A percentile compares a stretch with the other conserved stretches of the same genome.
Conservation (phyloP, 78 protist genomes). For the Polysphondylium violaceum region DNA sequence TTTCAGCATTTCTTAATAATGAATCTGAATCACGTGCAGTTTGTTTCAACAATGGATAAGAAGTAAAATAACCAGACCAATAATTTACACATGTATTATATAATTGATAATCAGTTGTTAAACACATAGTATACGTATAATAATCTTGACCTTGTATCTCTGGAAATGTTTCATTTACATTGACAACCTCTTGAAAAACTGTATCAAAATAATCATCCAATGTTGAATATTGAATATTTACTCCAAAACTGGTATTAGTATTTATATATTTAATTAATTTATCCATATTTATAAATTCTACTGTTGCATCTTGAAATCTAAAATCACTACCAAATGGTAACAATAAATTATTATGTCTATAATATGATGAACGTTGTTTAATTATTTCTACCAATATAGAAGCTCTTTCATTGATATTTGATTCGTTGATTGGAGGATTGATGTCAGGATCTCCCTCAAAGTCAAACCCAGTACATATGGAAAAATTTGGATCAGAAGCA, state of each 20-base stretch:
- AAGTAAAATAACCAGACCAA: constrained; percentile 41
- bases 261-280: constrained; percentile 49
- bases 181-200: constrained; percentile 3
- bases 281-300: constrained; percentile 77
- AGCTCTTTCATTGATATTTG: constrained; percentile 37
- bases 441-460: not conserved
- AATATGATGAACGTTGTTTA: constrained; percentile 1
- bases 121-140: constrained; percentile 19
- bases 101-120: not conserved
- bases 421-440: constrained; percentile 39
- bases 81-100: constrained; percentile 41
- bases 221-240: constrained; percentile 26
- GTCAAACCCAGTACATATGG: constrained; percentile 57
- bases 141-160: constrained; percentile 1
- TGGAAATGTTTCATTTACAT: not conserved
- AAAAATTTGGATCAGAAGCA: not conserved
- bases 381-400: constrained; percentile 32
- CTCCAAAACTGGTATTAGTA: not conserved
- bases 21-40: constrained; percentile 13
- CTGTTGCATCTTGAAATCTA: constrained; percentile 30
- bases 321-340: constrained; percentile 71
- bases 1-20: constrained; percentile 15
- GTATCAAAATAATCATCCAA: constrained; percentile 44
- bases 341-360: constrained; percentile 65
- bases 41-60: constrained; percentile 28